These are phyloP conservation scores for Gamsiella multidivaricata DNA, from an alignment of 192 early-diverging fungal species.

Conservation along the genomic window DNA sequence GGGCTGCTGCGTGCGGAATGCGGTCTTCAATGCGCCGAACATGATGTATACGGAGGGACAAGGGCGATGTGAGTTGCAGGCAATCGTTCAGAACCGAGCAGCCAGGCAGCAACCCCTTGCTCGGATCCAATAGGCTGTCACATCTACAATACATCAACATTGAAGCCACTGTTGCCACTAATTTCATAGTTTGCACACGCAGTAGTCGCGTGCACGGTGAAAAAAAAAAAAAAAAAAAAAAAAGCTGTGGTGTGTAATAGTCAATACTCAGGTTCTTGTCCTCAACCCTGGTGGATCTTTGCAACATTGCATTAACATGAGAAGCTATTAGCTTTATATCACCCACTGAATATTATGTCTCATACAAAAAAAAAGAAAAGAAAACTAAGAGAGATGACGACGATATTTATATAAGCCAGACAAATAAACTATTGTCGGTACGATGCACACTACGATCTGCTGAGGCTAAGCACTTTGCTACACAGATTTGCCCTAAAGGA, in stretches of 20 bases:
- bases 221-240: conserved; percentile 7
- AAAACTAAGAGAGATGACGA: no score
- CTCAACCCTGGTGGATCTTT: no score
- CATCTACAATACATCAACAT: conserved; percentile 3
- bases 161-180: not conserved
- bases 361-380: no score
- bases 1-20: conserved; percentile 36
- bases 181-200: not conserved
- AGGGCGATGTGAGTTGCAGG: not conserved
- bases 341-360: no score
- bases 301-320: no score
- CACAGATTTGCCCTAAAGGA: no score
- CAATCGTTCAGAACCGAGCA: not conserved
- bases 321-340: no score
- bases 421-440: no score
- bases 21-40: conserved; percentile 36
- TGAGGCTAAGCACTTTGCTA: no score
- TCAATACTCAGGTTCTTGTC: no score
- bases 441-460: no score
- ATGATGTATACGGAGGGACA: conserved; percentile 8
- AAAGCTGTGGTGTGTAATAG: not conserved
- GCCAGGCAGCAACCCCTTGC: not conserved
- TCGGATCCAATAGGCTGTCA: not conserved
- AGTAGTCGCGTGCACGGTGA: not conserved
- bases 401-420: no score